Percentiles rank a stretch among this genome's conserved stretches.
phyloP scores from a whole-genome alignment of 345 rosid species.

The Xanthoceras sorbifolium region DNA sequence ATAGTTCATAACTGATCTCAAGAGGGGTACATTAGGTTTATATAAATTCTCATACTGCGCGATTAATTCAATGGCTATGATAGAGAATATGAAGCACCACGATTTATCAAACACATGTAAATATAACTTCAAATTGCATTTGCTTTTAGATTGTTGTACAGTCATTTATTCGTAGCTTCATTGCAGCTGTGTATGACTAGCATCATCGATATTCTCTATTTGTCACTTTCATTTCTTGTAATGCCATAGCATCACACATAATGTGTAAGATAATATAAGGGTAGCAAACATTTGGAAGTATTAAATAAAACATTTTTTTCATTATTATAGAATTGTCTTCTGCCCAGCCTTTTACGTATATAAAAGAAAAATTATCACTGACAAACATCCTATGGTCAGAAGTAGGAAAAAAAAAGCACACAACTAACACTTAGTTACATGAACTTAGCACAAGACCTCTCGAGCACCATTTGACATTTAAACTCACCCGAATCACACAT shows the following conservation, averaged over 20 bases:
- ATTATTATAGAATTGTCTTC: slow-evolving; percentile 12
- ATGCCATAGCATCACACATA: not conserved
- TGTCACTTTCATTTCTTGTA: not conserved
- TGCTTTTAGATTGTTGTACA: not conserved
- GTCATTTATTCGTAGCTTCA: not conserved
- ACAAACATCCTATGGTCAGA: slow-evolving; percentile 21
- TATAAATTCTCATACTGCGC: not conserved
- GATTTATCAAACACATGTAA: not conserved
- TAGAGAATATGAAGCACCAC: not conserved
- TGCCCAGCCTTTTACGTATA: slow-evolving; percentile 16
- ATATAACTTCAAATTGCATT: not conserved
- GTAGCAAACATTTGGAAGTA: not conserved
- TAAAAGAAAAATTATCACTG: slow-evolving; percentile 7
- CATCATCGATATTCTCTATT: not conserved
- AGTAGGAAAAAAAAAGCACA: slow-evolving; percentile 15
- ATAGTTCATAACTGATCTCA: not conserved
- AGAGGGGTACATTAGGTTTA: no score
- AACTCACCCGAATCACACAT: slow-evolving; percentile 21
- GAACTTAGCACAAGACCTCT: slow-evolving; percentile 43
- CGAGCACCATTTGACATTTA: slow-evolving; percentile 38
- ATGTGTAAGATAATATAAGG: not conserved
- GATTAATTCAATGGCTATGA: not conserved
- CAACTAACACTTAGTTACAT: slow-evolving; percentile 18
- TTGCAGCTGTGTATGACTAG: not conserved
- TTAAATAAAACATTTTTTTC: slow-evolving; percentile 6